A percentile compares a stretch with the other conserved stretches of the same genome.
Conservation (phyloP, 2,329 filamentous ascomycete species). For the Rhinocladiella similis region DNA sequence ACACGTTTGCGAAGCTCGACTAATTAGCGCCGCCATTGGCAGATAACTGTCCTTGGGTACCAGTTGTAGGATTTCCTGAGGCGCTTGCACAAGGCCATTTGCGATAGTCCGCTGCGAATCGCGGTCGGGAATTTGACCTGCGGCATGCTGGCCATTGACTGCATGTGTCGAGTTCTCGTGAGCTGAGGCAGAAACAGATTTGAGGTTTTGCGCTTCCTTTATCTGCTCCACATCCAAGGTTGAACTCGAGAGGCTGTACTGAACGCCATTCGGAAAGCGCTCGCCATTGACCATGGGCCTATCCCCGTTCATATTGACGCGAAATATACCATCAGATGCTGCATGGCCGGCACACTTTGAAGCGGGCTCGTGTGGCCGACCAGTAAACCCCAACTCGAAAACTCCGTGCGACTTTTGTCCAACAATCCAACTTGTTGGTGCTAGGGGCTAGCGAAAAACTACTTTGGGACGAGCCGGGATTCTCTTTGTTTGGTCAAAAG, state of each 20-base stretch:
- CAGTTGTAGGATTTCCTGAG: conserved; percentile 21
- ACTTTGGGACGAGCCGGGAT: too few relatives aligned
- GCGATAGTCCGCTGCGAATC: background rate
- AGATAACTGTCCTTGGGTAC: conserved; percentile 44
- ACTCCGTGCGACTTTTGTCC: background rate
- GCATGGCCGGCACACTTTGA: conserved; percentile 23
- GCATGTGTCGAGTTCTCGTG: background rate
- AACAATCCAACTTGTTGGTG: background rate
- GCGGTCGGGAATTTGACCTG: conserved; percentile 3
- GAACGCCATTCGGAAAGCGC: conserved; percentile 22
- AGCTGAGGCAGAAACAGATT: background rate
- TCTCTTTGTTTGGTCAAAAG: too few relatives aligned
- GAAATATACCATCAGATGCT: conserved; percentile 21
- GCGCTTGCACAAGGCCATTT: conserved; percentile 8
- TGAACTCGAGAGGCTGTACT: conserved; percentile 6
- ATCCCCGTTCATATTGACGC: conserved; percentile 29
- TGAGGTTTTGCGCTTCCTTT: conserved; percentile 5
- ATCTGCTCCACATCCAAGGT: background rate
- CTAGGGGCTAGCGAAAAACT: background rate
- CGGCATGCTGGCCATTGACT: conserved; percentile 12
- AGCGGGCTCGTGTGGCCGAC: conserved; percentile 17
- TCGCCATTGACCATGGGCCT: conserved; percentile 23
- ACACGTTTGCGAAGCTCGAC: conserved; percentile 77
- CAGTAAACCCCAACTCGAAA: background rate
- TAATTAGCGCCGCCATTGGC: conserved; percentile 71